These are phyloP conservation scores for Aspergillus incahuasiensis DNA, from an alignment of 495 filamentous ascomycete genomes.

Conservation along the genomic window DNA sequence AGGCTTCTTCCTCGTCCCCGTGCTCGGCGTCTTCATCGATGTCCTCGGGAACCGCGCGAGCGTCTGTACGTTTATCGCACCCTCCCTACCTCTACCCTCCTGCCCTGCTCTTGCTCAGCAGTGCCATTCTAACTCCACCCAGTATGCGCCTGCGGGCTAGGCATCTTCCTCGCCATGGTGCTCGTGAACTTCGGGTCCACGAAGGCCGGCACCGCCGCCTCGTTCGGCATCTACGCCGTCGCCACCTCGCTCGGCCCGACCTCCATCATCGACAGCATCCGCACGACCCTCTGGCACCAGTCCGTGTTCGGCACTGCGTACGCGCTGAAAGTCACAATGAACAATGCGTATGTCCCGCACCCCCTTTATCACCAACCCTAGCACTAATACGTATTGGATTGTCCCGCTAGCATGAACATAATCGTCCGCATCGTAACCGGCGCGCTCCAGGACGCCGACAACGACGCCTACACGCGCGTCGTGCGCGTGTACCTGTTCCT, in stretches of 20 bases:
- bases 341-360: conserved; percentile 30
- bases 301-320: conserved; percentile 43
- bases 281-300: conserved; percentile 41
- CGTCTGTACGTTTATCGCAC: conserved; percentile 38
- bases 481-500: conserved; percentile 40
- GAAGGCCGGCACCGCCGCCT: conserved; percentile 32
- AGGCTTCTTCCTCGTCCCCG: conserved; percentile 41
- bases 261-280: conserved; percentile 41
- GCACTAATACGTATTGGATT: too few species aligned
- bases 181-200: conserved; percentile 35
- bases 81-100: too few species aligned
- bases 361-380: too few species aligned
- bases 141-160: conserved; percentile 35
- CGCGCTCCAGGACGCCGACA: conserved; percentile 39
- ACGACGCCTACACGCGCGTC: conserved; percentile 35
- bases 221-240: conserved; percentile 43
- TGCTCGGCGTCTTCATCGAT: conserved; percentile 42
- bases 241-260: conserved; percentile 37
- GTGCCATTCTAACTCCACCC: not conserved
- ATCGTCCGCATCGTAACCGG: conserved; percentile 42
- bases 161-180: conserved; percentile 38
- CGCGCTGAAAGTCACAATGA: conserved; percentile 43
- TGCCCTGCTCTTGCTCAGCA: too few species aligned
- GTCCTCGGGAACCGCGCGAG: conserved; percentile 38
- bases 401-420: conserved; percentile 45